Percentiles rank a stretch among this genome's conserved stretches.
phyloP scores from a whole-genome alignment of 306 rosid species.

The Erythrophleum fordii region DNA sequence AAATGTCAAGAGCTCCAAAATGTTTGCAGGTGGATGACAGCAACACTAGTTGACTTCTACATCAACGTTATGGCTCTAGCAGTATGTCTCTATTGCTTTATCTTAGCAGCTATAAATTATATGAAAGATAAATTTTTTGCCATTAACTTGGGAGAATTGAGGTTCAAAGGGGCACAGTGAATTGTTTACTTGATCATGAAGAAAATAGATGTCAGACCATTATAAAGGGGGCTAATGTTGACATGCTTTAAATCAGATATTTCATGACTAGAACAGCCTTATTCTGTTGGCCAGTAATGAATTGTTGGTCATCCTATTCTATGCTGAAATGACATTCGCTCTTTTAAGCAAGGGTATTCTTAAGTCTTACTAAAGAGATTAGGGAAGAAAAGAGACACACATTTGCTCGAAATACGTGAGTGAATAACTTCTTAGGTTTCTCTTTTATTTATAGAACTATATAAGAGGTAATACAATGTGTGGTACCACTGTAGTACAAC shows the following conservation, averaged over 20 bases:
- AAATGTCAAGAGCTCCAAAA: slow-evolving; percentile 38
- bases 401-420: too few relatives aligned
- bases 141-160: slow-evolving; percentile 4
- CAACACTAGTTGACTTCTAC: slow-evolving; percentile 84
- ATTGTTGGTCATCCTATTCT: neutral
- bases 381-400: too few relatives aligned
- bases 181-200: slow-evolving; percentile 3
- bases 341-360: neutral
- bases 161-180: slow-evolving; percentile 24
- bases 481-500: too few relatives aligned
- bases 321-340: neutral
- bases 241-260: slow-evolving; percentile 1
- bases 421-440: too few relatives aligned
- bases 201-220: too few relatives aligned
- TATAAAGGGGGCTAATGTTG: neutral
- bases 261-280: neutral
- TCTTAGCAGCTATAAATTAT: slow-evolving; percentile 22
- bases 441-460: too few relatives aligned
- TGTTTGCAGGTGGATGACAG: slow-evolving; percentile 75
- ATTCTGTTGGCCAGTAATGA: neutral
- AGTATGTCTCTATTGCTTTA: slow-evolving; percentile 56
- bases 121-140: slow-evolving; percentile 21
- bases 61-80: slow-evolving; percentile 73
- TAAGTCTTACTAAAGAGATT: too few relatives aligned
- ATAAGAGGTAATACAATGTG: too few relatives aligned